Conservation (phyloP, 495 filamentous ascomycete species). For the Hyaloscypha bicolor region DNA sequence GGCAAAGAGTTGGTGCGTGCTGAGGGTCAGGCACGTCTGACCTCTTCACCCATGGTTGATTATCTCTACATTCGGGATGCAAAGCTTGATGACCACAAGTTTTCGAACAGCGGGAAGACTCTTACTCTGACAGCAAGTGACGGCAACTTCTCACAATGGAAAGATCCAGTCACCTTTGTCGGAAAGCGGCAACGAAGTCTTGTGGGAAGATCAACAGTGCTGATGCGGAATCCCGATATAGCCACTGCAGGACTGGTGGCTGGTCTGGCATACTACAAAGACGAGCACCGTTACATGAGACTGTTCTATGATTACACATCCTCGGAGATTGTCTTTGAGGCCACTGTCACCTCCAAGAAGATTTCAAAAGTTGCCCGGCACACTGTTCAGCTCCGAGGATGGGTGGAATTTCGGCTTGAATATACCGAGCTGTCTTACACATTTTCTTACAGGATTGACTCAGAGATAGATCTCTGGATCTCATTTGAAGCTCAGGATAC, state of each 20-base stretch:
- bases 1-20: background rate
- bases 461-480: background rate
- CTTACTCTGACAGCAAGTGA: conserved; percentile 12
- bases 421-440: no score
- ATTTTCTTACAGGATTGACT: conserved; percentile 10
- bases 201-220: conserved; percentile 1
- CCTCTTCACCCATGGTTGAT: conserved; percentile 7
- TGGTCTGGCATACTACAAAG: conserved; percentile 20
- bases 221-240: background rate
- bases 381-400: no score
- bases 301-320: conserved; percentile 13
- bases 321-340: no score
- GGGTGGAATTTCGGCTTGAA: no score
- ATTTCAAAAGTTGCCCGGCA: no score
- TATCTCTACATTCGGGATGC: conserved; percentile 19
- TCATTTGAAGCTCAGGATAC: conserved; percentile 3
- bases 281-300: conserved; percentile 14
- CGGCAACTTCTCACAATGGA: background rate
- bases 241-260: background rate
- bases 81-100: conserved; percentile 9
- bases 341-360: no score
- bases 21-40: background rate
- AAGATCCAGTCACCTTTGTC: conserved; percentile 18
- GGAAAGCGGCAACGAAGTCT: conserved; percentile 16
- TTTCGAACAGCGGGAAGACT: background rate